phyloP scores from a whole-genome alignment of 257 asterid genomes.

The Scutellaria baicalensis region DNA sequence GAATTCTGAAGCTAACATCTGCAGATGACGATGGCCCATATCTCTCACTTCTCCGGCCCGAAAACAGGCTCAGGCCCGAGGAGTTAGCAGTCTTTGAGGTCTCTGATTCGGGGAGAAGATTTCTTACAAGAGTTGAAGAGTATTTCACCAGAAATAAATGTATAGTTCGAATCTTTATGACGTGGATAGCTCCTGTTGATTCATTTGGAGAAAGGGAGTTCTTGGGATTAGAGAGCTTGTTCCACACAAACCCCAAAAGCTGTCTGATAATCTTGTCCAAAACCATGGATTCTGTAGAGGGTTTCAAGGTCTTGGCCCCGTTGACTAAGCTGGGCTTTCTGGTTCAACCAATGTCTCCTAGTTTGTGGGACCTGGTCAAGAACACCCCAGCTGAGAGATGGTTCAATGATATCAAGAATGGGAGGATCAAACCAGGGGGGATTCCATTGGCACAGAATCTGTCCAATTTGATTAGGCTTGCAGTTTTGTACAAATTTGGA shows the following conservation, averaged over 20 bases:
- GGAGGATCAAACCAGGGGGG: slow-evolving; percentile 41
- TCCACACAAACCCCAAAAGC: slow-evolving; percentile 38
- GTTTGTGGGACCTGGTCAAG: slow-evolving; percentile 24
- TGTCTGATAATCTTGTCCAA: slow-evolving; percentile 54
- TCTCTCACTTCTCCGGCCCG: not conserved
- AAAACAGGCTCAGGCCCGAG: slow-evolving; percentile 9
- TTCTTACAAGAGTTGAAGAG: slow-evolving; percentile 15
- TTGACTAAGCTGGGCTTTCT: slow-evolving; percentile 33
- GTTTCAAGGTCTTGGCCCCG: slow-evolving; percentile 30
- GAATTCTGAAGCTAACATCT: slow-evolving; percentile 13
- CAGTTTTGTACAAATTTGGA: slow-evolving; percentile 54
- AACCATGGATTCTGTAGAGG: slow-evolving; percentile 45
- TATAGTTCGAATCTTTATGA: slow-evolving; percentile 42
- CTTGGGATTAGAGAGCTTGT: slow-evolving; percentile 42
- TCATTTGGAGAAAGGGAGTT: slow-evolving; percentile 37
- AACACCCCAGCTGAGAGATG: slow-evolving; percentile 53
- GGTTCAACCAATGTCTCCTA: slow-evolving; percentile 35
- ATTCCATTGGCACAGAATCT: slow-evolving; percentile 57
- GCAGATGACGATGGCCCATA: not conserved
- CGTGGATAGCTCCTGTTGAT: slow-evolving; percentile 35
- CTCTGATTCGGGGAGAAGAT: not conserved
- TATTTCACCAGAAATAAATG: slow-evolving; percentile 24
- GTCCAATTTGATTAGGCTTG: slow-evolving; percentile 61
- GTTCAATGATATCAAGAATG: slow-evolving; percentile 42
- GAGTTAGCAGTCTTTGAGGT: slow-evolving; percentile 2